Evolutionary conservation across 495 filamentous ascomycete genomes (phyloP).

Genomic region (Cetradonia linearis): DNA sequence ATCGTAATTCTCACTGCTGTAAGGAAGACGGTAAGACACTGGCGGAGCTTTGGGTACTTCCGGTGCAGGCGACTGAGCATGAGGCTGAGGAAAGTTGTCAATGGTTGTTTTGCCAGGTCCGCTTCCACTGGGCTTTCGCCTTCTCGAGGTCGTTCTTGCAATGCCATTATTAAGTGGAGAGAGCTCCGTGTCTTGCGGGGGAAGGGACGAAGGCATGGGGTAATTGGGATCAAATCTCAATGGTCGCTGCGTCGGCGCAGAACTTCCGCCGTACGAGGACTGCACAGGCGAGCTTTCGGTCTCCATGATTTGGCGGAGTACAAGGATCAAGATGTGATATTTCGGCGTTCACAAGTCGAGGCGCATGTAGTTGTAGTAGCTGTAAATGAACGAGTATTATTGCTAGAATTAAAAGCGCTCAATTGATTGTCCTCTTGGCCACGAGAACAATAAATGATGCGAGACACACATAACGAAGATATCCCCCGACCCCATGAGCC

Average conservation of each 20-base stretch:
- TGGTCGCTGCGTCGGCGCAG: constrained; percentile 9
- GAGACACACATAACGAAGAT: neutral
- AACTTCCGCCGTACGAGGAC: constrained; percentile 1
- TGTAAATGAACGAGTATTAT: neutral
- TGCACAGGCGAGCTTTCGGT: neutral
- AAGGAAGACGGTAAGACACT: constrained; percentile 45
- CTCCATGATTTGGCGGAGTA: constrained; percentile 1
- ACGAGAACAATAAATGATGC: neutral
- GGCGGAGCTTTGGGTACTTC: constrained; percentile 50
- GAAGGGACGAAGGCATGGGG: constrained; percentile 20
- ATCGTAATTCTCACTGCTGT: constrained; percentile 32
- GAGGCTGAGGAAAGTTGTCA: constrained; percentile 28
- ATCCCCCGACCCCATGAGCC: neutral
- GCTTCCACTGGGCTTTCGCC: constrained; percentile 31
- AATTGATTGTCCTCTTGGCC: neutral
- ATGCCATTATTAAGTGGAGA: constrained; percentile 32
- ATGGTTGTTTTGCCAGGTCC: constrained; percentile 22
- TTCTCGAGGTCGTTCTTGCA: constrained; percentile 31
- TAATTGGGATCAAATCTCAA: constrained; percentile 17
- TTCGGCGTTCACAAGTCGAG: constrained; percentile 2
- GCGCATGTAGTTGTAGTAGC: constrained; percentile 1
- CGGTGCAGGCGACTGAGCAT: constrained; percentile 34
- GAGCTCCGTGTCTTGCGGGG: constrained; percentile 11
- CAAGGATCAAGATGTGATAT: neutral
- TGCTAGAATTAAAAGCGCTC: neutral